Evolutionary conservation across 768 basidiomycete species (phyloP), one percentile per base, ranked within the genome.

Genomic region (Xerocomellus chrysenteron): DNA sequence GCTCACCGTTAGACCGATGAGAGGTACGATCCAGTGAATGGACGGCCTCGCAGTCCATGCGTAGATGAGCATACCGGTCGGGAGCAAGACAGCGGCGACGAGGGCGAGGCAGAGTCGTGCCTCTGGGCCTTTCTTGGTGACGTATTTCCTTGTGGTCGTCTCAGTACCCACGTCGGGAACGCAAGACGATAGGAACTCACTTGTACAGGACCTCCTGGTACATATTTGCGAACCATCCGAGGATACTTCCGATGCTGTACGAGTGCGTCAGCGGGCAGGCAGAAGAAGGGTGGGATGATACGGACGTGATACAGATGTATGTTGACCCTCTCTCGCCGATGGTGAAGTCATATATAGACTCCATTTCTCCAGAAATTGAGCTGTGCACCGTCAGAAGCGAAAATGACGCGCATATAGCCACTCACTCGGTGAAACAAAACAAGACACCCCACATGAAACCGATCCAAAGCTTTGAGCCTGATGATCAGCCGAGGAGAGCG

Each of bases 361-460:
- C 62, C 69, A 90, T 87, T 37, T 84, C 80, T 11, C 76, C 80
- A 9, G 79, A 71, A 46, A 87, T 76, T 0, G 85, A 85, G 50
- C 85, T 84, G 62, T 6, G 9, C 12, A 14, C 3, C 2, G 5
- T 71, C 50, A 58, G 40, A 52, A 37, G 26, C 43, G 48, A 47
- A 32, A 4, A 16, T 19, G 26, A 26, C 5, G 32, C 30, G 43
- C 37, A 35, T 41, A 55, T n/a, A 26, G 12, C 10, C 45, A 49
- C 74, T 33, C 62, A 86, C 84, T 82, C 82, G 32, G 89, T 76
- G 65, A 91, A 73, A 52, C 82, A 84, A 63, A 82, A 93, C 21
- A 86, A 68, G 6, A 90, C 81, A 0, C 90, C 90, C 90, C 90
- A 93, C 0, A 81, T 79, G 56, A 92, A 84, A 50, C 85, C 84